Percentiles rank a stretch among this genome's conserved stretches.
These are phyloP conservation scores for Tilletia setariae DNA, from an alignment of 1,284 basidiomycete genomes.

Conservation along the genomic window DNA sequence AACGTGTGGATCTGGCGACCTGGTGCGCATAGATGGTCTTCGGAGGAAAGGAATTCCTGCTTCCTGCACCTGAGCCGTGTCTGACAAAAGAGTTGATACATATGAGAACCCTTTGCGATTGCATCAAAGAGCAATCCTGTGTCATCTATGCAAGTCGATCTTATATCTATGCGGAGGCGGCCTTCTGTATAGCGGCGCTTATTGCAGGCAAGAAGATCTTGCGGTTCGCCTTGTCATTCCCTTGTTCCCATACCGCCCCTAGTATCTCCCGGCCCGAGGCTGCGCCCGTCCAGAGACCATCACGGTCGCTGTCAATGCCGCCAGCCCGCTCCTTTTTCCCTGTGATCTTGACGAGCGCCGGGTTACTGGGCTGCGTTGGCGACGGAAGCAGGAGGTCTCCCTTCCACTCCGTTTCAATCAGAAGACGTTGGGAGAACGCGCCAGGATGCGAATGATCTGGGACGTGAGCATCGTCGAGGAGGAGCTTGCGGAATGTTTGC, in stretches of 20 bases:
- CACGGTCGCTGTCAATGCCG: constrained; percentile 29
- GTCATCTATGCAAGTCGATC: no score
- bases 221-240: constrained; percentile 44
- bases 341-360: constrained; percentile 7
- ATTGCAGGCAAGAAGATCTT: constrained; percentile 47
- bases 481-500: not conserved
- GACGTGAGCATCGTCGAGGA: constrained; percentile 17
- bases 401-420: constrained; percentile 40
- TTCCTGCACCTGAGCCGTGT: no score
- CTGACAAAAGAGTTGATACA: no score
- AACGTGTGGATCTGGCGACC: no score
- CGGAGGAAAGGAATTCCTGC: no score
- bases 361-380: not conserved
- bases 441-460: constrained; percentile 16
- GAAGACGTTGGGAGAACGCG: constrained; percentile 23
- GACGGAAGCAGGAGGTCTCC: constrained; percentile 28
- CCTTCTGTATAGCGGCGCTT: not conserved
- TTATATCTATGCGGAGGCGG: not conserved
- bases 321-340: constrained; percentile 39
- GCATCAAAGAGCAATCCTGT: no score
- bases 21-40: no score
- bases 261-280: constrained; percentile 13
- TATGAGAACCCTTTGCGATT: no score
- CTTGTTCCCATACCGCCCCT: constrained; percentile 41
- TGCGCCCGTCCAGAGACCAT: constrained; percentile 13